Conservation (phyloP, 129 eudicot species). For the Chrysanthemum makinoi region DNA sequence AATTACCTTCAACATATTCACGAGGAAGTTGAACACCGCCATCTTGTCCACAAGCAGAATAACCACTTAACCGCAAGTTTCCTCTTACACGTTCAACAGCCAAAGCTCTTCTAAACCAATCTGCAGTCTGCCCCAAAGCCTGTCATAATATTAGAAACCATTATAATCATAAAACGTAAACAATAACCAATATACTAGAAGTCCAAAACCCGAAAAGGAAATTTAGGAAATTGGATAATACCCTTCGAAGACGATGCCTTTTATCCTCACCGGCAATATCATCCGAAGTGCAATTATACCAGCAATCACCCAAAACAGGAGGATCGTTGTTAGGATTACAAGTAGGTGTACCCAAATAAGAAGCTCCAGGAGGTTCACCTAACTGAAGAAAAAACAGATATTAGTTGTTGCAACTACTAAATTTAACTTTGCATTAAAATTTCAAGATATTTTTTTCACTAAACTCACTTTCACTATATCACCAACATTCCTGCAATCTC, state of each 20-base stretch:
- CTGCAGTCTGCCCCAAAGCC: constrained; percentile 97
- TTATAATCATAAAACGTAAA: not conserved
- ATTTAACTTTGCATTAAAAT: not conserved
- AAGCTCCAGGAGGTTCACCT: constrained; percentile 81
- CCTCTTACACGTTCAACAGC: constrained; percentile 95
- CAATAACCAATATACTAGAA: not conserved
- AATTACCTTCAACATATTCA: constrained; percentile 82
- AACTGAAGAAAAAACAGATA: constrained; percentile 42
- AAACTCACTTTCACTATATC: constrained; percentile 77
- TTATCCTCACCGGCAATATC: constrained; percentile 92
- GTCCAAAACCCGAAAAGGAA: not conserved
- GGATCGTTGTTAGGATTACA: constrained; percentile 85
- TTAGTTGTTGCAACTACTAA: no score
- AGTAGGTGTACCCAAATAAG: constrained; percentile 61
- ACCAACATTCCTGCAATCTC: constrained; percentile 84
- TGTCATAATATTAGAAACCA: constrained; percentile 20
- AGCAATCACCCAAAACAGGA: constrained; percentile 82
- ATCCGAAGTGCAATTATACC: constrained; percentile 94
- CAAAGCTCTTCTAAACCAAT: constrained; percentile 89
- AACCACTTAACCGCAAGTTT: constrained; percentile 91
- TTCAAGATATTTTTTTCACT: constrained; percentile 14
- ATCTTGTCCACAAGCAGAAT: constrained; percentile 99
- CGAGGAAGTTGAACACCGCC: constrained; percentile 99
- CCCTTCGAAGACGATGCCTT: constrained; percentile 86
- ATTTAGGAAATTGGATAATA: constrained; percentile 13